phyloP scores from a whole-genome alignment of 306 rosid genomes.

The Hippophae tibetana region DNA sequence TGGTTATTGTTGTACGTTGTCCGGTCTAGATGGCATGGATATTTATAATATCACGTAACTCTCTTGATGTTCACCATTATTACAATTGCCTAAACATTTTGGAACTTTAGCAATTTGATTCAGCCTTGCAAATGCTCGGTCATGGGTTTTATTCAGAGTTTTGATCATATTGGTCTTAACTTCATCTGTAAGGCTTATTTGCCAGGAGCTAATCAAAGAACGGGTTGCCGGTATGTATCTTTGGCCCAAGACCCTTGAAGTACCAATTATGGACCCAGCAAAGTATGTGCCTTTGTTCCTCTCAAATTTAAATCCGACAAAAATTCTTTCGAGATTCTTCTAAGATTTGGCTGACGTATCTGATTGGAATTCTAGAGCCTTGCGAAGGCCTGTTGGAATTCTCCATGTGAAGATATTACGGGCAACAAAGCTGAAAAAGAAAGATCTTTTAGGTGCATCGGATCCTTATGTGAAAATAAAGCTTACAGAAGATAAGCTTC shows the following conservation, averaged over 20 bases:
- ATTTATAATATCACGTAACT: too few species aligned
- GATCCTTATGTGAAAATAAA: conserved; percentile 22
- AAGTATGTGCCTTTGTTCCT: conserved; percentile 6
- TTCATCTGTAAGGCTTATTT: conserved; percentile 9
- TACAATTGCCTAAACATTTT: too few species aligned
- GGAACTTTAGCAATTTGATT: conserved; percentile 1
- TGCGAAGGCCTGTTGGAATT: conserved; percentile 26
- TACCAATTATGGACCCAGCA: conserved; percentile 19
- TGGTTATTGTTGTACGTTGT: too few species aligned
- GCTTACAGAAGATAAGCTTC: conserved; percentile 20
- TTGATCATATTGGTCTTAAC: conserved; percentile 1
- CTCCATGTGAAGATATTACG: conserved; percentile 22
- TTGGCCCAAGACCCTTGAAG: conserved; percentile 21
- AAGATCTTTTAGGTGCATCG: conserved; percentile 22
- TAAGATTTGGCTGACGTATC: too few species aligned
- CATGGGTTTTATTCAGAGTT: not conserved
- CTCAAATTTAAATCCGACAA: not conserved
- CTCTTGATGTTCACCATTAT: too few species aligned
- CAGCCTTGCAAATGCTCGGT: not conserved
- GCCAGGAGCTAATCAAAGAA: conserved; percentile 18
- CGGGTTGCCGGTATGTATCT: conserved; percentile 20
- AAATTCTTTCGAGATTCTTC: too few species aligned
- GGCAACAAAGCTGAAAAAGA: conserved; percentile 23
- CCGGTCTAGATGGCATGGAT: too few species aligned
- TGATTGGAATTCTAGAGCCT: not conserved